Conservation (phyloP, 441 rosid genomes). For the Geranium incanum region DNA sequence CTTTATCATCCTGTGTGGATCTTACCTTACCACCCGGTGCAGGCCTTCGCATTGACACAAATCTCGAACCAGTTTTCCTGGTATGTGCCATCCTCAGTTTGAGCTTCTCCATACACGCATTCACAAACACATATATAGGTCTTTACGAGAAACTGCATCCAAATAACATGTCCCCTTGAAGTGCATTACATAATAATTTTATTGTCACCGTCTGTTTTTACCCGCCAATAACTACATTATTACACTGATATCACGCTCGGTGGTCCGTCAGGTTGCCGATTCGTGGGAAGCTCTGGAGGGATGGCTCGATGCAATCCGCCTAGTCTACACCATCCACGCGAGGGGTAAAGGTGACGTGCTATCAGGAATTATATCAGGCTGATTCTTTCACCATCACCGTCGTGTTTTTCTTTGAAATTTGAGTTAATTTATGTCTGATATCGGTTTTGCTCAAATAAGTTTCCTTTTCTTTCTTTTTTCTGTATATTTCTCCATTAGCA, state of each 20-base stretch:
- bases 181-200: no score
- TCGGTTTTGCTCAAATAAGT: constrained; percentile 17
- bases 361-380: constrained; percentile 81
- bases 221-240: not conserved
- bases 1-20: constrained; percentile 84
- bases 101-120: not conserved
- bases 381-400: constrained; percentile 16
- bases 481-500: constrained; percentile 21
- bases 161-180: no score
- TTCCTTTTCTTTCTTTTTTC: not conserved
- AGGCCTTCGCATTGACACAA: constrained; percentile 79
- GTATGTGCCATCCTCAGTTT: constrained; percentile 33
- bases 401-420: constrained; percentile 9
- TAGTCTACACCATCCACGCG: constrained; percentile 80
- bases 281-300: constrained; percentile 94
- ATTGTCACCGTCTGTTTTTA: not conserved
- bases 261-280: constrained; percentile 67
- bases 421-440: constrained; percentile 12
- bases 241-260: not conserved
- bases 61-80: constrained; percentile 68
- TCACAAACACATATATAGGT: not conserved
- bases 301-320: constrained; percentile 90
- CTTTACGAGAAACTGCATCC: not conserved
- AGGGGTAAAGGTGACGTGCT: constrained; percentile 82
- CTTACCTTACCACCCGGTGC: constrained; percentile 95